Conservation (phyloP, 2,329 filamentous ascomycete genomes). For the Aspergillus novoparasiticus region DNA sequence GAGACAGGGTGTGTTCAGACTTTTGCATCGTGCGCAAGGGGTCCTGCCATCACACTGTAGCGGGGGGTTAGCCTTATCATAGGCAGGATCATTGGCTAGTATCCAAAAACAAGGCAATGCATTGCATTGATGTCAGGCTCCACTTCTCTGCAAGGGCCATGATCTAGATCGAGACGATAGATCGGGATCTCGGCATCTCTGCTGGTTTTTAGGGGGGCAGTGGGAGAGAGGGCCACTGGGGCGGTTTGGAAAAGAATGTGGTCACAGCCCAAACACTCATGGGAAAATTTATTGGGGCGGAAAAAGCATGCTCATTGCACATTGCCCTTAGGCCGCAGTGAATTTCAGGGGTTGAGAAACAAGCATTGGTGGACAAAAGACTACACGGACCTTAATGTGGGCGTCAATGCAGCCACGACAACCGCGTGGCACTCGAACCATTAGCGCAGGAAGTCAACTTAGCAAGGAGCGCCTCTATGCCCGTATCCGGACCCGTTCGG, state of each 20-base stretch:
- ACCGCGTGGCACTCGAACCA: slow-evolving; percentile 37
- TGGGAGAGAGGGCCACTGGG: background rate
- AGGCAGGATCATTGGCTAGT: background rate
- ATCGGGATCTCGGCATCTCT: background rate
- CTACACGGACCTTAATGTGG: slow-evolving; percentile 18
- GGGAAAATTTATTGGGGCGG: background rate
- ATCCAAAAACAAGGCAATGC: background rate
- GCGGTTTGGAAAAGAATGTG: background rate
- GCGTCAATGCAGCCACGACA: slow-evolving; percentile 26
- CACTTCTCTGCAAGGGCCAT: slow-evolving; percentile 1
- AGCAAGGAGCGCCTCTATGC: slow-evolving; percentile 1
- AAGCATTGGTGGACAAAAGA: background rate
- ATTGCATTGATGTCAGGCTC: background rate
- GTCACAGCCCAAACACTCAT: background rate
- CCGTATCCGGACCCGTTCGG: slow-evolving; percentile 13
- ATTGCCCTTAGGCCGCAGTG: background rate
- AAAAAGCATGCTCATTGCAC: background rate
- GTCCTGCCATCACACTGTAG: slow-evolving; percentile 33
- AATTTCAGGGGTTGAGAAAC: background rate
- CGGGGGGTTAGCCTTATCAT: background rate
- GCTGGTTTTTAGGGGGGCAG: background rate
- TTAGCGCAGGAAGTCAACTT: slow-evolving; percentile 17
- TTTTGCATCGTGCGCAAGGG: slow-evolving; percentile 35
- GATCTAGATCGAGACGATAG: background rate
- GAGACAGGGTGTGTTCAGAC: slow-evolving; percentile 31